Base-by-base conservation (phyloP, 164 flowering plant genomes). In the Kalanchoe fedtschenkoi region DNA sequence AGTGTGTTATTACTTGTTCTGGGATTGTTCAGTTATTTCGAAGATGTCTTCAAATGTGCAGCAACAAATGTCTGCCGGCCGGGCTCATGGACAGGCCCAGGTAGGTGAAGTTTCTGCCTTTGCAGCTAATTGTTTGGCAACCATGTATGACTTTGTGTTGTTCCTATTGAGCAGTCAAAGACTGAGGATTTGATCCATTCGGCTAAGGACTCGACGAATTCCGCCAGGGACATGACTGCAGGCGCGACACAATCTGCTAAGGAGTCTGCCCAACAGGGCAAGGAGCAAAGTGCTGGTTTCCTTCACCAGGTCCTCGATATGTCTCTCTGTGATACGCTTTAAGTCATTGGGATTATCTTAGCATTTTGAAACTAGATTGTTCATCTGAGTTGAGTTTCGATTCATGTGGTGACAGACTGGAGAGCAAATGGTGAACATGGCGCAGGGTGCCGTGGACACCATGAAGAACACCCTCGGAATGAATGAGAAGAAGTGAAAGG, bases 241-340 rank as follows among this genome's bases (percentile, higher is more conserved):
- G 33, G 39, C 17, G 77, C 73, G 0, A 63, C 77, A 53, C 66
- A 79, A 21, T 56, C 72, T 2, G 47, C 72, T 51, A 34, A 30
- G 21, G 67, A 74, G 16, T 46, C 69, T 42, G 76, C 74, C 35
- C 74, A 76, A 56, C 72, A 65, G 3, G 21, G 22, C 24, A 65
- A 65, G 64, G 73, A 79, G 0, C 54, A 75, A 41, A 60, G 43
- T n/a, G 61, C 81, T 2, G 72, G 80, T 0, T 65, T 80, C 62
- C 69, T 83, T 64, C 75, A 76, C n/a, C 83, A 83, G 86, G 88
- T 79, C 17, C 32, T 22, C 2, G 13, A 1, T 47, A 9, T 22
- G 24, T 47, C 24, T 22, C 22, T 47, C 24, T 47, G 5, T 1
- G 8, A 47, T 22, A 22, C 24, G 30, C 10, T 24, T 9, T 22